Evolutionary conservation across 805 yeast species (phyloP), one percentile per base, ranked within the genome.

Genomic region (Kazachstania taianensis): DNA sequence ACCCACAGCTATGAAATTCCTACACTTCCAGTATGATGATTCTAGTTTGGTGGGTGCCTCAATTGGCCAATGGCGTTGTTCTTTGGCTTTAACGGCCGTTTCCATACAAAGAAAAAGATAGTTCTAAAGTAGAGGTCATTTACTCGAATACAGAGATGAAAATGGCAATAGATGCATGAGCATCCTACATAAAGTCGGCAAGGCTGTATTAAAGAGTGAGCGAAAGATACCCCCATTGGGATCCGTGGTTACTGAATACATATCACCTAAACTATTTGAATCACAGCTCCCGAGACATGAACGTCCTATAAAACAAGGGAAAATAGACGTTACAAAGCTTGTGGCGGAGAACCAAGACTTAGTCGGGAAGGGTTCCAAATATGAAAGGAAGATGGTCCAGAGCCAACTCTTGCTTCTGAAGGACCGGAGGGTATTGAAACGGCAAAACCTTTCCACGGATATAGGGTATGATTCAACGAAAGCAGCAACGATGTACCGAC

Each of bases 361-460:
- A 10, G 49, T 59, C 2, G 62, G 62, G 3, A 46, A 41, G 16
- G 61, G 57, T 7, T 59, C 63, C 2, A 36, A 39, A 10, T 55
- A 46, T 34, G 55, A 55, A 20, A 44, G 53, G 27, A 49, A 43
- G 14, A 36, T 30, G 1, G 55, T 55, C 5, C 52, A 48, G 30
- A 52, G 48, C 20, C 51, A 51, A 30, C 40, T 61, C 13, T 46
- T 49, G 28, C 56, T 62, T 4, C 35, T 59, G 27, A 48, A 32
- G 25, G 16, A 32, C 7, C 10, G n/a, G n/a, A 9, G 7, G 2
- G 15, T 18, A 10, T 16, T 22, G n/a, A 14, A 19, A 12, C 14
- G 29, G 34, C 44, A 10, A 3, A 34, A n/a, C 1, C 7, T 34
- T 20, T 16, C 12, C 20, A 14, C 17, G 5, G 45, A 53, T 35